Percentiles rank a stretch among this genome's conserved stretches.
Evolutionary conservation across 2,329 filamentous ascomycete species (phyloP).

Genomic region (Hypoxylon sp.): DNA sequence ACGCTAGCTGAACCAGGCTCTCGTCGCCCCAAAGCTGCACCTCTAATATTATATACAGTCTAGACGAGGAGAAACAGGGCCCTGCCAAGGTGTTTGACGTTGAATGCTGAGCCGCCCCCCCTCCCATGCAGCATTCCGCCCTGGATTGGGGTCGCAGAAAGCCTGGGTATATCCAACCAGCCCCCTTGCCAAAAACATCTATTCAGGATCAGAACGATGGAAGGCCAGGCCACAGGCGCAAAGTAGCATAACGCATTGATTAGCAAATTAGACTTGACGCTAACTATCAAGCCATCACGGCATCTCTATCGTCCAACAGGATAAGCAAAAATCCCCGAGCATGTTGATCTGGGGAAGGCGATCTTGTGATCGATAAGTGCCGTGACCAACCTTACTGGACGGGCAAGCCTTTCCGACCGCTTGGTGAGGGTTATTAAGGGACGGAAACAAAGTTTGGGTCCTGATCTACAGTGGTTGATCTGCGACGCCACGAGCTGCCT

Average conservation of each 20-base stretch:
- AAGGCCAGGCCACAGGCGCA: slow-evolving; percentile 14
- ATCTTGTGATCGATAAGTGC: slow-evolving; percentile 23
- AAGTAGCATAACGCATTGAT: slow-evolving; percentile 18
- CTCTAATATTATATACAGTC: slow-evolving; percentile 33
- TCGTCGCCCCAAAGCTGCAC: slow-evolving; percentile 10
- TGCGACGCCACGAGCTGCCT: slow-evolving; percentile 30
- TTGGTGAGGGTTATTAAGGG: slow-evolving; percentile 34
- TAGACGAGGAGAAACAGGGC: slow-evolving; percentile 12
- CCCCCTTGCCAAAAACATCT: slow-evolving; percentile 16
- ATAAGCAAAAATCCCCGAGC: slow-evolving; percentile 10
- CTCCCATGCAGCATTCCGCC: slow-evolving; percentile 9
- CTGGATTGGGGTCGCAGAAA: not conserved
- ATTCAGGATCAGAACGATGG: slow-evolving; percentile 11
- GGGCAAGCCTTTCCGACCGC: slow-evolving; percentile 6
- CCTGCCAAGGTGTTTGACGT: slow-evolving; percentile 36
- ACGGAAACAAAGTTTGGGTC: slow-evolving; percentile 26
- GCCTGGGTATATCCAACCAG: slow-evolving; percentile 15
- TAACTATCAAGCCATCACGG: slow-evolving; percentile 1
- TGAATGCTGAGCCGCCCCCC: slow-evolving; percentile 36
- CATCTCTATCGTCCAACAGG: slow-evolving; percentile 11
- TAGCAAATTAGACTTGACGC: slow-evolving; percentile 20
- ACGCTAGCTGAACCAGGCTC: slow-evolving; percentile 15
- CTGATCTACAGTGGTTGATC: slow-evolving; percentile 22
- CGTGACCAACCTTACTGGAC: slow-evolving; percentile 19
- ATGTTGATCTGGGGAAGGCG: slow-evolving; percentile 37